Evolutionary conservation across 768 basidiomycete genomes (phyloP), one percentile per base, ranked within the genome.

Genomic region (Lactifluus hygrophoroides): DNA sequence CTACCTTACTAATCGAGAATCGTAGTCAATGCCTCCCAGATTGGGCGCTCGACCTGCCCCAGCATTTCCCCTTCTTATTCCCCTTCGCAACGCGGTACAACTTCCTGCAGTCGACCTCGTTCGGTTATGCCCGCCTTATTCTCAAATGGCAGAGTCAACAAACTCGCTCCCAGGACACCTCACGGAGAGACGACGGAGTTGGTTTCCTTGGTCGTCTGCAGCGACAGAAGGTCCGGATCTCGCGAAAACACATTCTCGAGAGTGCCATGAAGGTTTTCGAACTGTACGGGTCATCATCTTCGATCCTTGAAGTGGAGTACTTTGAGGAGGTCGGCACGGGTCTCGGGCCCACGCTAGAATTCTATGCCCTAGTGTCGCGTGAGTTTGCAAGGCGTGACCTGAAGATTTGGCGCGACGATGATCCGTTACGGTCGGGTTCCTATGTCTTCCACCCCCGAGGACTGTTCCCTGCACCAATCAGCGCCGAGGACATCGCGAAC

Each of bases 321-420:
- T 97, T 97, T 67, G 93, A 96, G 68, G 96, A 99, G 76, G 94
- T 97, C 48, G 96, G 96, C 19, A 98, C 95, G 8, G 96, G 96
- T 19, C 76, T 99, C 11, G 96, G 96, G 3, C 96, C 96, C 7
- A 98, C 96, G 25, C 78, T 98, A 23, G 96, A 99, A 73, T 99
- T 99, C 74, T 99, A 98, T 71, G 90, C 94, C n/a, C 74, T 98
- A 50, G 96, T 94, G 8, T 95, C 91, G 43, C 89, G 86, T 66
- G 96, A 97, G 71, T 98, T 98, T 70, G 93, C 93, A 0, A 77
- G 90, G 54, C 82, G 86, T 66, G 84, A 90, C 59, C 74, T 97
- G 64, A 88, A 89, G 72, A 79, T 97, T 30, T 98, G 96, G 96
- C 80, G 93, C 57, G 91, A 93, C 67, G 84, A 85, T 2, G 93